Base-by-base conservation (phyloP, 2,329 filamentous ascomycete genomes). In the Verticillium tricorpus region DNA sequence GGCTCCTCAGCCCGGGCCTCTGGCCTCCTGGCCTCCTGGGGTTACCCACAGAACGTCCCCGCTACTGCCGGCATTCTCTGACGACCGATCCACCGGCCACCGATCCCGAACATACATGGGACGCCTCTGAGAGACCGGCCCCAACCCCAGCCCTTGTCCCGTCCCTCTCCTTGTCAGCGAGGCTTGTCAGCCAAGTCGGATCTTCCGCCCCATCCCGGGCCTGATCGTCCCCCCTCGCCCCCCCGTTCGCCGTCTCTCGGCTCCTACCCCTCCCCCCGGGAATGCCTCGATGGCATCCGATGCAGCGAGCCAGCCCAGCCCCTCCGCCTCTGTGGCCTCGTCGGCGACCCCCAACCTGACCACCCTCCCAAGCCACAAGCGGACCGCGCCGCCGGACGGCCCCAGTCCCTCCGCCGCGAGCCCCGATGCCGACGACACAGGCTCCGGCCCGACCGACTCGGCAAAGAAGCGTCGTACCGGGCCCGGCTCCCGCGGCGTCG, bases 401-500 rank as follows among this genome's bases (percentile, higher is more conserved):
- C 57, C 59, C 32, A 65, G 64, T 32, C 64, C 64, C 7, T 37
- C 62, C 22, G 58, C 50, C 17, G 31, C 52, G 31, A 61, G 61
- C 19, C 58, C 56, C 57, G 61, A 57, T 37, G 63, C 45, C 40
- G 58, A 55, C 12, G 22, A 55, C 14, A 11, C 45, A 25, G 35
- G 28, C 40, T 19, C 35, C 50, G 22, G 28, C 35, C n/a, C 11
- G 15, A 66, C 65, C 12, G 66, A 66, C 37, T 62, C 63, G 9
- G 61, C 56, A 54, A 84, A 82, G 73, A 83, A 77, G 69, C 79
- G 80, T 66, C 82, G 78, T 67, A 72, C 73, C 8, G 78, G 73
- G 1, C 72, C 77, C 6, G 77, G 79, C 6, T 78, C 78, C 31
- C 74, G 82, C 56, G 82, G 82, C 12, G 82, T 85, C 52, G 83